Evolutionary conservation across 352 stramenopile genomes (phyloP), one percentile per base, ranked within the genome.

Genomic region (Albugo candida): DNA sequence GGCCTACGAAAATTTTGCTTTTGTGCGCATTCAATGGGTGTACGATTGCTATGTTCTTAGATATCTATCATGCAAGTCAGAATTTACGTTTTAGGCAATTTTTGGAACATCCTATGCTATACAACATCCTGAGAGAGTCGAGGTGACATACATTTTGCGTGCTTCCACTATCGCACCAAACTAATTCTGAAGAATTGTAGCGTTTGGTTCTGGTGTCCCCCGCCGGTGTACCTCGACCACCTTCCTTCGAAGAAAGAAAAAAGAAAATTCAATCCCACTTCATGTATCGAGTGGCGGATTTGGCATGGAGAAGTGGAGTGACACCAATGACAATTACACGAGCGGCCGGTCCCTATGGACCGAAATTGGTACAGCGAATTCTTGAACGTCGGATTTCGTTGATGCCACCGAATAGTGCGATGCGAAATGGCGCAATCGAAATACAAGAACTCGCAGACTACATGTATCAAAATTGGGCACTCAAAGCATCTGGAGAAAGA

Each of bases 391-490:
- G 77, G 35, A 69, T 81, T 14, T 83, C 60, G n/a, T 85, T 81
- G 51, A 85, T 84, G 67, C 74, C 68, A 1, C 56, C 68, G 18
- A 66, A 55, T 13, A 87, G 75, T 39, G 70, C 74, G 13, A 63
- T 91, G 52, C 71, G 76, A 38, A 64, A 74, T 19, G 77, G 77
- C 12, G 62, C 63, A 24, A 58, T 87, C 11, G 57, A 85, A 39
- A 43, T 83, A 11, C 53, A 63, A 3, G 66, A 84, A 35, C 45
- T 91, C 24, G 64, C 53, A 42, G 70, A 82, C 45, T 91, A 91
- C 56, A 64, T 83, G 36, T 91, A 91, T 56, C 61, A 91, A 60
- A 91, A 87, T 56, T 86, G 71, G 77, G 77, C 77, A 1, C 62
- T 85, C 11, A 84, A 87, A 39, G 52, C 69, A 0, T 84, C 72